A percentile compares a stretch with the other conserved stretches of the same genome.
phyloP scores from a whole-genome alignment of 305 asterid species.

The Rubia balearica region DNA sequence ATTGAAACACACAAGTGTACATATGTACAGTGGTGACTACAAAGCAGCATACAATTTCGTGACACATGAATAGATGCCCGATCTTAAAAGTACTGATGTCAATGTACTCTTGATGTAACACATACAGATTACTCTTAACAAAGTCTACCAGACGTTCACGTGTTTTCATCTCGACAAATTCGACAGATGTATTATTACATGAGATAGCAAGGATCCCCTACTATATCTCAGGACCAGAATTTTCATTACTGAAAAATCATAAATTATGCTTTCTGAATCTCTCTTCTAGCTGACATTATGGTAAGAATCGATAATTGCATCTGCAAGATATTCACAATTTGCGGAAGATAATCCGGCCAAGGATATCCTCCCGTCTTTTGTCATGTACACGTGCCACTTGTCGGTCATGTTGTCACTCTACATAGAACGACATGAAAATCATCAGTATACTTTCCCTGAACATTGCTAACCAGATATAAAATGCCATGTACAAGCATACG shows the following conservation, averaged over 20 bases:
- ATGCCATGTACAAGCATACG: neutral
- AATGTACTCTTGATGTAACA: neutral
- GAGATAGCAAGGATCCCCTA: neutral
- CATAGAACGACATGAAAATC: conserved; percentile 11
- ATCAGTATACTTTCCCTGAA: conserved; percentile 15
- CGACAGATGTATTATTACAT: conserved; percentile 8
- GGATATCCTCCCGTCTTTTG: conserved; percentile 95
- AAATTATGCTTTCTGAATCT: neutral
- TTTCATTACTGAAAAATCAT: neutral
- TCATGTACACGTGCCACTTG: conserved; percentile 97
- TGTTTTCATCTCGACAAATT: neutral
- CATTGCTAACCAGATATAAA: neutral
- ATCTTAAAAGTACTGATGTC: too few relatives aligned
- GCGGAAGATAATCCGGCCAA: conserved; percentile 93
- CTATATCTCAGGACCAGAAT: conserved; percentile 1
- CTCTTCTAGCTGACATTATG: conserved; percentile 58
- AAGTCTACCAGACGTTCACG: neutral
- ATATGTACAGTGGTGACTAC: neutral
- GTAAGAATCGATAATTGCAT: conserved; percentile 88
- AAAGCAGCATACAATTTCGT: neutral
- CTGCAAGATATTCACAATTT: conserved; percentile 96
- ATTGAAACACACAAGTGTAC: conserved; percentile 3
- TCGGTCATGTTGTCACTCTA: conserved; percentile 91
- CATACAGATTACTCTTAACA: neutral
- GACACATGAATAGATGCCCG: neutral